Conservation (phyloP, 768 basidiomycete genomes). For the Leccinum aurantiacum region DNA sequence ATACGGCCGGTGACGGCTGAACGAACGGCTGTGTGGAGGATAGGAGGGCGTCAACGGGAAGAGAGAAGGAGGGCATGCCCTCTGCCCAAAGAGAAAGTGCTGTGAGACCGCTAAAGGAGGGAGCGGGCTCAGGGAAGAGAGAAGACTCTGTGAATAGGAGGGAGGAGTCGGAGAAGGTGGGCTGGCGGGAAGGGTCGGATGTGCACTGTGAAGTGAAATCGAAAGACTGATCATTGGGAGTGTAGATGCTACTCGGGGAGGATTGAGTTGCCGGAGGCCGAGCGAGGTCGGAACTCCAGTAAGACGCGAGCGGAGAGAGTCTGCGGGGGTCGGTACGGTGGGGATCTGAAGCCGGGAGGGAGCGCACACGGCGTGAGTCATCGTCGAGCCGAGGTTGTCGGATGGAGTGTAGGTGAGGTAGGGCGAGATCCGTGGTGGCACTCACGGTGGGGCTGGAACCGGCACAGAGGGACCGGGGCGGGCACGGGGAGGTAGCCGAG, state of each 20-base stretch:
- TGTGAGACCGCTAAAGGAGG: slow-evolving; percentile 36
- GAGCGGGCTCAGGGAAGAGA: slow-evolving; percentile 33
- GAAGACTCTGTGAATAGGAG: slow-evolving; percentile 29
- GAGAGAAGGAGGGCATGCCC: slow-evolving; percentile 62
- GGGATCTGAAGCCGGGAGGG: slow-evolving; percentile 30
- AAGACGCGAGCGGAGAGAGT: slow-evolving; percentile 33
- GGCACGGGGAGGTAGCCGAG: slow-evolving; percentile 29
- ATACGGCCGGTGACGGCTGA: slow-evolving; percentile 41
- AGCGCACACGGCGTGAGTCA: slow-evolving; percentile 31
- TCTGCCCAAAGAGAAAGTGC: slow-evolving; percentile 58
- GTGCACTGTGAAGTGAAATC: slow-evolving; percentile 24
- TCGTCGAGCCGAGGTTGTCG: slow-evolving; percentile 29
- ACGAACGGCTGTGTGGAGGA: slow-evolving; percentile 39
- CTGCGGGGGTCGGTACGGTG: slow-evolving; percentile 33
- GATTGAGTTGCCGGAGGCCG: slow-evolving; percentile 29
- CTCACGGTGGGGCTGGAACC: slow-evolving; percentile 24
- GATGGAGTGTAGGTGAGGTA: slow-evolving; percentile 21
- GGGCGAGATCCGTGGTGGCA: slow-evolving; percentile 27
- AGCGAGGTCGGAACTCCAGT: slow-evolving; percentile 27
- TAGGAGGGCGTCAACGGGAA: slow-evolving; percentile 57
- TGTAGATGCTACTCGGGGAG: slow-evolving; percentile 27
- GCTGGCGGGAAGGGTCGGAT: slow-evolving; percentile 24
- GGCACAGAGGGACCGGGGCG: slow-evolving; percentile 28
- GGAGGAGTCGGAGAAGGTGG: slow-evolving; percentile 30
- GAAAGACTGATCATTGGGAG: slow-evolving; percentile 20